Base-by-base conservation (phyloP, 257 asterid genomes). In the Solanum ossicruentum region DNA sequence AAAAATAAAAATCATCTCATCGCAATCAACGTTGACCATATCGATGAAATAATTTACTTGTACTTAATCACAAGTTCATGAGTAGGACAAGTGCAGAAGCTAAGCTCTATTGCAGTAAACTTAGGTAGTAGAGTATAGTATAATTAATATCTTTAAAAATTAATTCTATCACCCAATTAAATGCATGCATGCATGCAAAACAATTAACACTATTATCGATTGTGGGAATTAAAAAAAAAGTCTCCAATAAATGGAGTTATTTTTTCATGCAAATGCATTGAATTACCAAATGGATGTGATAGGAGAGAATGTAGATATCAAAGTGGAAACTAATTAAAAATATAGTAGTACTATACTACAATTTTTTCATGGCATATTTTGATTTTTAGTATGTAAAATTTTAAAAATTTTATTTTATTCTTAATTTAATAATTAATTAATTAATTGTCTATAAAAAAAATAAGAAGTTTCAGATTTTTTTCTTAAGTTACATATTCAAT, bases 291-390 rank as follows among this genome's bases (percentile, higher is more conserved):
- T 36, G 43, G 39, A 47, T 66, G 69, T 84, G 83, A 86, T 71
- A 54, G 60, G 84, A 83, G 82, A 80, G 84, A 80, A 66, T 83
- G 77, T 83, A 83, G 72, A 75, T 61, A 66, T 32, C 80, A 77
- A 77, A 77, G 23, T 77, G 10, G 78, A 69, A 16, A 36, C 39
- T 69, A 67, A 67, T 15, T 57, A 51, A 60, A 8, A 21, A 2
- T 18, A 63, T 1, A 12, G 3, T 13, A 65, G 3, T 13, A 65
- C 41, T n/a, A 32, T 2, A 12, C 16, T 65, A 10, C 8, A 28
- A 12, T 65, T 65, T 12, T 13, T 13, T 32, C 20, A 1, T 8
- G 3, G 7, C 0, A 67, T 2, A 0, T 36, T 8, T 67, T 36
- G 3, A 10, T 26, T 67, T 67, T 67, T 36, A 67, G 0, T 36